Conservation (phyloP, 2,329 filamentous ascomycete species). For the Pyrenochaeta sp. region DNA sequence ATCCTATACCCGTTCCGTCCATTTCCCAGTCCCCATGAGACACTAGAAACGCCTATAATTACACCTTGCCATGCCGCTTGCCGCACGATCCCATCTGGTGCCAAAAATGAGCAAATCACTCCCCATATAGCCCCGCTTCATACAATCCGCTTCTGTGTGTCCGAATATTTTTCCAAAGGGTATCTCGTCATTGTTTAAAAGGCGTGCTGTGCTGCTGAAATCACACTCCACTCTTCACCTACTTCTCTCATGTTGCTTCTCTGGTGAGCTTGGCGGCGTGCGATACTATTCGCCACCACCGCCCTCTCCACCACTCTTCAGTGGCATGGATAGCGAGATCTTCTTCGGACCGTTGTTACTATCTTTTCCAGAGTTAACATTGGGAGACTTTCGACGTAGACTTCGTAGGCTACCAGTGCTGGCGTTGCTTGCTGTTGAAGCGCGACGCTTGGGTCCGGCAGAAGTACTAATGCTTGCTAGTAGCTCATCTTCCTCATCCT, state of each 20-base stretch:
- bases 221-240: conserved; percentile 22
- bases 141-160: conserved; percentile 37
- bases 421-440: conserved; percentile 43
- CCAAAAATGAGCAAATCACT: no score
- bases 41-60: conserved; percentile 35
- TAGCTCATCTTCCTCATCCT: conserved; percentile 87
- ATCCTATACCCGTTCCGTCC: background rate
- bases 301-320: conserved; percentile 46
- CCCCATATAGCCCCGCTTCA: conserved; percentile 36
- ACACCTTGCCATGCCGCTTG: conserved; percentile 39
- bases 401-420: conserved; percentile 43
- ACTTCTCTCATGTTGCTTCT: conserved; percentile 7
- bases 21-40: conserved; percentile 9
- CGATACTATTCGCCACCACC: conserved; percentile 37
- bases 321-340: conserved; percentile 49
- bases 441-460: conserved; percentile 55
- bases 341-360: conserved; percentile 48
- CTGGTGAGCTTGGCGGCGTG: conserved; percentile 1
- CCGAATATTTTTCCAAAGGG: conserved; percentile 40
- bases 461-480: conserved; percentile 75
- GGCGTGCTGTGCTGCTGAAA: conserved; percentile 32
- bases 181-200: conserved; percentile 43
- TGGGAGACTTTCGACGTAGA: conserved; percentile 53
- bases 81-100: conserved; percentile 20
- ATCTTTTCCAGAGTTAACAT: conserved; percentile 54